These are phyloP conservation scores for Eucalyptus marginata DNA, from an alignment of 345 rosid species.

Conservation along the genomic window DNA sequence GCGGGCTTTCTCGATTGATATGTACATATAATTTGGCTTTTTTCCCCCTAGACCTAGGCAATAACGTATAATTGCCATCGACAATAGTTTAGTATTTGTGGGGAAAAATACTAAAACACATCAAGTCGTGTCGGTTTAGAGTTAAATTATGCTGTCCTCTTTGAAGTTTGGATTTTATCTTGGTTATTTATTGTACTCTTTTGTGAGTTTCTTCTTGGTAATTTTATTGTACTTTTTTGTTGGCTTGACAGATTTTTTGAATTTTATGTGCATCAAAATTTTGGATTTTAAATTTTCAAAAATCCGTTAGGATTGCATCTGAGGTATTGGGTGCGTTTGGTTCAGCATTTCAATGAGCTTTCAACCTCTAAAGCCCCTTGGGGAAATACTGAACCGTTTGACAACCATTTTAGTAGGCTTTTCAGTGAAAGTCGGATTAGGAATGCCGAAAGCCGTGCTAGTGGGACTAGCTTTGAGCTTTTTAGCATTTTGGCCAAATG, in stretches of 20 bases:
- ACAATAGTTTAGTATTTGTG: background rate
- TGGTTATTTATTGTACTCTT: background rate
- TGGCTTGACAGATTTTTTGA: background rate
- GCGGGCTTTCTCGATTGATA: background rate
- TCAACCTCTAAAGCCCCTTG: too few relatives aligned
- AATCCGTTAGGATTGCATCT: accelerated
- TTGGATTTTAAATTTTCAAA: background rate
- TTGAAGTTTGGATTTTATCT: background rate
- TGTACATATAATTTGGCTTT: background rate
- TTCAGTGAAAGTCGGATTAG: too few relatives aligned
- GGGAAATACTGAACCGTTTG: too few relatives aligned
- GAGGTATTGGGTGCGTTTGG: too few relatives aligned
- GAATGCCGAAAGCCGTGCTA: too few relatives aligned
- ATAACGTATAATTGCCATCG: background rate
- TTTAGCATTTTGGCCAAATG: too few relatives aligned
- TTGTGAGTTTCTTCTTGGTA: background rate
- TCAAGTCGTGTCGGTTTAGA: accelerated
- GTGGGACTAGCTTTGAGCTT: too few relatives aligned
- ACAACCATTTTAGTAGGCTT: too few relatives aligned
- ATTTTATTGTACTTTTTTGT: background rate
- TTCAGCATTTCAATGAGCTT: too few relatives aligned
- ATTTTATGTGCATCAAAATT: background rate
- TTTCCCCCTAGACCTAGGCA: background rate
- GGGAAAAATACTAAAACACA: background rate
- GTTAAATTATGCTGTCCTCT: background rate